Evolutionary conservation across 1,139 yeast genomes (phyloP).

Genomic region (Ogataea hybrid): DNA sequence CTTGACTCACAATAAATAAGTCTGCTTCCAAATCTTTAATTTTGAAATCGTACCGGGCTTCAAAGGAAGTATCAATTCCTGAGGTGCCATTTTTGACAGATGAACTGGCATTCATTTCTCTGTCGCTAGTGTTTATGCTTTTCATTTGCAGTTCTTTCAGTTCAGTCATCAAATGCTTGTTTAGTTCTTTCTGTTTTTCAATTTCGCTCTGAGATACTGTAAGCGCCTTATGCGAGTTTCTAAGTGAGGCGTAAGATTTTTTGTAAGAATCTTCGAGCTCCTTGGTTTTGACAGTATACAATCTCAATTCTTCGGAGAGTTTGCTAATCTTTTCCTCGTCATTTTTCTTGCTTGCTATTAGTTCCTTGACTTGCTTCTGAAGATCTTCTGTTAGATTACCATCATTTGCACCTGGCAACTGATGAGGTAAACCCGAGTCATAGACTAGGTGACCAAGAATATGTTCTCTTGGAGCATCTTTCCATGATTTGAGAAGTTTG

Average conservation of each 20-base stretch:
- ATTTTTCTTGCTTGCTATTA: constrained; percentile 36
- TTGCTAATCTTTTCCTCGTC: constrained; percentile 21
- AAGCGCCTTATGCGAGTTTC: constrained; percentile 73
- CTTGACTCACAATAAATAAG: constrained; percentile 74
- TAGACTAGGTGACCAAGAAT: too few species aligned
- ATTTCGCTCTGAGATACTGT: constrained; percentile 72
- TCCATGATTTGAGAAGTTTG: too few species aligned
- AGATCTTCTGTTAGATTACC: constrained; percentile 29
- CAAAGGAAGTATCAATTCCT: constrained; percentile 45
- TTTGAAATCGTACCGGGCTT: constrained; percentile 73
- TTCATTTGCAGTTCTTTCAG: constrained; percentile 64
- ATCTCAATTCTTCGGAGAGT: constrained; percentile 22
- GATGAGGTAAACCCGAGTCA: too few species aligned
- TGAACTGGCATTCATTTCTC: not conserved
- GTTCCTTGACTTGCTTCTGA: constrained; percentile 49
- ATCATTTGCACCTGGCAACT: constrained; percentile 33
- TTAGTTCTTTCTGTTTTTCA: constrained; percentile 52
- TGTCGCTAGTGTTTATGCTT: constrained; percentile 28
- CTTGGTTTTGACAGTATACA: constrained; percentile 15
- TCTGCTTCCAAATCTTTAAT: constrained; percentile 85
- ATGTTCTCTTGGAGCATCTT: too few species aligned
- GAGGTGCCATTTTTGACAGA: not conserved
- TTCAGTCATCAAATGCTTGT: constrained; percentile 59
- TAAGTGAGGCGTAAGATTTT: constrained; percentile 68
- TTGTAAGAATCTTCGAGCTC: constrained; percentile 57